Evolutionary conservation across 768 basidiomycete species (phyloP).

Genomic region (Scleroderma bovista): DNA sequence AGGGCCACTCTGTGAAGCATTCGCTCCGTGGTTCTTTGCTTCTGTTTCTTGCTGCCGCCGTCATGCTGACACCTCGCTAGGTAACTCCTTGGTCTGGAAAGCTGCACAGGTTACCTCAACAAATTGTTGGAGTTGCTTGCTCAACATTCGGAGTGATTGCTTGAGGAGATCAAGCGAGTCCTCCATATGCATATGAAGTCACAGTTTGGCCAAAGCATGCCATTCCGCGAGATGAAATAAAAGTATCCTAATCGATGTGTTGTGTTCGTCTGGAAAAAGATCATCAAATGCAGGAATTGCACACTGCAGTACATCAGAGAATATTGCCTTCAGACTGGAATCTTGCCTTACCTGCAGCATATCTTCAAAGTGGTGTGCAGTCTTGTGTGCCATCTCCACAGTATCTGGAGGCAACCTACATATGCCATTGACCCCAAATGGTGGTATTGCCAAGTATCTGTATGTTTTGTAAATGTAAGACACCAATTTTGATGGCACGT

Average conservation of each 20-base stretch:
- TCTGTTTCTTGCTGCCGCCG: not conserved
- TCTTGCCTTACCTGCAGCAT: conserved; percentile 36
- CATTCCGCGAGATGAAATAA: conserved; percentile 18
- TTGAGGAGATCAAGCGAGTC: not conserved
- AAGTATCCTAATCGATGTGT: not conserved
- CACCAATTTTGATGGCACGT: not conserved
- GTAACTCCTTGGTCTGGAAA: not conserved
- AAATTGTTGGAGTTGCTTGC: too few species aligned
- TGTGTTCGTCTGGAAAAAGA: not conserved
- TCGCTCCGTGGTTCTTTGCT: too few species aligned
- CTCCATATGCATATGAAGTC: conserved; percentile 28
- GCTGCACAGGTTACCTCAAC: not conserved
- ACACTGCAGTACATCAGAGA: not conserved
- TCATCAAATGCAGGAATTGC: not conserved
- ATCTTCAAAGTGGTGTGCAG: conserved; percentile 39
- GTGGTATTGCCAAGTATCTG: conserved; percentile 6
- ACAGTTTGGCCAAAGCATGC: conserved; percentile 29
- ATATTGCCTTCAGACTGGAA: not conserved
- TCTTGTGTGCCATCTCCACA: conserved; percentile 31
- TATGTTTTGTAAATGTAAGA: not conserved
- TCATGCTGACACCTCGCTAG: not conserved
- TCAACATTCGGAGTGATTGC: too few species aligned
- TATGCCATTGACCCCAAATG: conserved; percentile 29
- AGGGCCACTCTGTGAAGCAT: too few species aligned
- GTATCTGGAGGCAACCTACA: conserved; percentile 30